Percentiles rank a stretch among this genome's conserved stretches.
Conservation (phyloP, 768 basidiomycete genomes). For the Filobasidium wieringae region DNA sequence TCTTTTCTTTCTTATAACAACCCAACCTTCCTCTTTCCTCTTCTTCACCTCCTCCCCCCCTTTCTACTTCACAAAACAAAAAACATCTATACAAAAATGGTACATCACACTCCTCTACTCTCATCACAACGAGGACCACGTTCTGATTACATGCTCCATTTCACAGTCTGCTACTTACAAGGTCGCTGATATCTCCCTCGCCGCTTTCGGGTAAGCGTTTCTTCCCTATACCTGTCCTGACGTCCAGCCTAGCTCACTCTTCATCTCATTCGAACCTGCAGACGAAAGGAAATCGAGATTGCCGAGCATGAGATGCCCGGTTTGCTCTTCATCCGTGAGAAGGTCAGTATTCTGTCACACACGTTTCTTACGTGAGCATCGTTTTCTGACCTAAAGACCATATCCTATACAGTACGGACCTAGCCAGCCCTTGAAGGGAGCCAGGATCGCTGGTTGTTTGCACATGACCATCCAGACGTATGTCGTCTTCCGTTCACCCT, state of each 20-base stretch:
- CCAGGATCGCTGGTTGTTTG: constrained; percentile 92
- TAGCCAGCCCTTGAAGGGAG: constrained; percentile 76
- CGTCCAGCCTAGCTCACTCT: too few species aligned
- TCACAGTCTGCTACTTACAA: constrained; percentile 52
- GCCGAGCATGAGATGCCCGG: constrained; percentile 64
- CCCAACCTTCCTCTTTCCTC: neutral
- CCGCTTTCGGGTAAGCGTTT: constrained; percentile 54
- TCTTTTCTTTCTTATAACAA: neutral
- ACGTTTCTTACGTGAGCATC: too few species aligned
- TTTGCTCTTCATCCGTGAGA: constrained; percentile 80
- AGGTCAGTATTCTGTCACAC: constrained; percentile 50
- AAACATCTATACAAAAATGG: too few species aligned
- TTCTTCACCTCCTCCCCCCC: neutral
- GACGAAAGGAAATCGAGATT: constrained; percentile 98
- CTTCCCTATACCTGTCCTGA: constrained; percentile 4
- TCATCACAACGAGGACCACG: too few species aligned
- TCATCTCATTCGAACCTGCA: too few species aligned
- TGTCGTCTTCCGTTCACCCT: neutral
- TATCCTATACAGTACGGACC: constrained; percentile 64
- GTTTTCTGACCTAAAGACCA: too few species aligned
- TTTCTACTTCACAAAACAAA: neutral
- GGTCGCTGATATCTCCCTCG: constrained; percentile 90
- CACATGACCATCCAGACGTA: constrained; percentile 53
- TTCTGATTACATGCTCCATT: too few species aligned
- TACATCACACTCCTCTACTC: too few species aligned